Conservation (phyloP, 2,329 filamentous ascomycete species). For the Pseudocercospora musae region DNA sequence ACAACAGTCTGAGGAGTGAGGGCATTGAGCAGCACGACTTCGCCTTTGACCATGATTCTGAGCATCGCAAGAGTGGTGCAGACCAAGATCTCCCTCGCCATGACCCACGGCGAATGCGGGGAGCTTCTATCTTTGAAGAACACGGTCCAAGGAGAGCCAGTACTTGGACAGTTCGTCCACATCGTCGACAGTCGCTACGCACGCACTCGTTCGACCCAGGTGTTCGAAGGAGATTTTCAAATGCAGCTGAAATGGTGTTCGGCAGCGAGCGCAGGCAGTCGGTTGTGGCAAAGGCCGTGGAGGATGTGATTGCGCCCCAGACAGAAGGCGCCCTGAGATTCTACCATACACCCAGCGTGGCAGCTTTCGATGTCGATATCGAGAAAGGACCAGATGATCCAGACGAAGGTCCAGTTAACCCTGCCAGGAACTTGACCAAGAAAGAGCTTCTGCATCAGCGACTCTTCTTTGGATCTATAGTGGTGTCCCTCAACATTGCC, state of each 20-base stretch:
- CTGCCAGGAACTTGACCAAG: constrained; percentile 8
- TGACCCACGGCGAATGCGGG: background rate
- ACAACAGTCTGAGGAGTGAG: background rate
- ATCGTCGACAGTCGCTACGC: background rate
- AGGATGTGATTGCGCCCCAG: background rate
- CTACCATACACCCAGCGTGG: constrained; percentile 2
- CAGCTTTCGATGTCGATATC: constrained; percentile 5
- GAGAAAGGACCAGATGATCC: constrained; percentile 1
- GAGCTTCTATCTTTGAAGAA: background rate
- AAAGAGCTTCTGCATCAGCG: constrained; percentile 4
- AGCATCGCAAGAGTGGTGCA: background rate
- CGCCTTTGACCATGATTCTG: background rate
- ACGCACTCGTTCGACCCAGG: background rate
- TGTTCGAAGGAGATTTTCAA: background rate
- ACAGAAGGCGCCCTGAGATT: background rate
- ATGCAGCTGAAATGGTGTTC: background rate
- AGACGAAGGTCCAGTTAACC: constrained; percentile 5
- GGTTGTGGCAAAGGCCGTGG: background rate
- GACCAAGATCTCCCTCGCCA: background rate
- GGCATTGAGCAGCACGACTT: constrained; percentile 4
- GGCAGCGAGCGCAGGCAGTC: background rate
- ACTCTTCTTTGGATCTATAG: constrained; percentile 1
- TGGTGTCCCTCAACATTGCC: constrained; percentile 3
- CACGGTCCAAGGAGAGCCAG: background rate
- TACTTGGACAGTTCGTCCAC: constrained; percentile 1